Percentiles rank a stretch among this genome's conserved stretches.
These are phyloP conservation scores for Pedinophyceae sp. DNA, from an alignment of 139 green algal genomes.

Conservation along the genomic window DNA sequence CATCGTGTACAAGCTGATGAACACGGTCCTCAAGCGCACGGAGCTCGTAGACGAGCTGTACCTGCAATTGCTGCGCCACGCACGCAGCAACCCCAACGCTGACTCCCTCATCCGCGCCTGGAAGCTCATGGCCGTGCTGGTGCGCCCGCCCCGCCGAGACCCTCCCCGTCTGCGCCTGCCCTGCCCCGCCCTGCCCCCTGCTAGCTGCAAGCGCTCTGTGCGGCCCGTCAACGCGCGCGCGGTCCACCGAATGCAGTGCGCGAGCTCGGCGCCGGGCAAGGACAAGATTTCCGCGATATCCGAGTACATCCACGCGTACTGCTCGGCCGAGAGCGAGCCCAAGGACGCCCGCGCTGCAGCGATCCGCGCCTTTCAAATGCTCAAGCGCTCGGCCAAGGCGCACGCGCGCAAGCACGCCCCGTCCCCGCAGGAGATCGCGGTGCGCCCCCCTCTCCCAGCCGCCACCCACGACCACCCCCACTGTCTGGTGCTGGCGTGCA, in stretches of 20 bases:
- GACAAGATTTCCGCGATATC: conserved; percentile 14
- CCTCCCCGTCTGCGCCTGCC: too few relatives aligned
- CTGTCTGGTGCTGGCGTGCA: too few relatives aligned
- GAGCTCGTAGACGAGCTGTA: conserved; percentile 90
- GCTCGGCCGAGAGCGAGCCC: conserved; percentile 6
- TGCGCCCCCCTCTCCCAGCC: neutral
- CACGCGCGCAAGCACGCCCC: conserved; percentile 59
- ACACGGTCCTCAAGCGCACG: conserved; percentile 63
- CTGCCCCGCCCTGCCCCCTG: conserved; percentile 75
- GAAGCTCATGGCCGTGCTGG: conserved; percentile 81
- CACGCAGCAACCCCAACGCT: conserved; percentile 47
- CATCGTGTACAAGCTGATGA: conserved; percentile 63
- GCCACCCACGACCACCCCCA: too few relatives aligned
- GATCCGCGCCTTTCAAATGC: conserved; percentile 41
- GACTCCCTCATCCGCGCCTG: conserved; percentile 35
- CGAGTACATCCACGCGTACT: conserved; percentile 46
- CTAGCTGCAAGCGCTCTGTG: conserved; percentile 68
- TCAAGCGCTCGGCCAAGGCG: conserved; percentile 78
- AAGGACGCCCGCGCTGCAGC: conserved; percentile 28
- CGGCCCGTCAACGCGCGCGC: too few relatives aligned
- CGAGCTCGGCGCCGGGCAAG: neutral
- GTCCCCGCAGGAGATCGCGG: conserved; percentile 73
- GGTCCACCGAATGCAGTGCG: neutral
- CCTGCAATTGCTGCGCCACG: conserved; percentile 81
- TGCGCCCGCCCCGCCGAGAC: too few relatives aligned